A percentile compares a stretch with the other conserved stretches of the same genome.
phyloP scores from a whole-genome alignment of 495 filamentous ascomycete genomes.

The Neohortaea acidophila region DNA sequence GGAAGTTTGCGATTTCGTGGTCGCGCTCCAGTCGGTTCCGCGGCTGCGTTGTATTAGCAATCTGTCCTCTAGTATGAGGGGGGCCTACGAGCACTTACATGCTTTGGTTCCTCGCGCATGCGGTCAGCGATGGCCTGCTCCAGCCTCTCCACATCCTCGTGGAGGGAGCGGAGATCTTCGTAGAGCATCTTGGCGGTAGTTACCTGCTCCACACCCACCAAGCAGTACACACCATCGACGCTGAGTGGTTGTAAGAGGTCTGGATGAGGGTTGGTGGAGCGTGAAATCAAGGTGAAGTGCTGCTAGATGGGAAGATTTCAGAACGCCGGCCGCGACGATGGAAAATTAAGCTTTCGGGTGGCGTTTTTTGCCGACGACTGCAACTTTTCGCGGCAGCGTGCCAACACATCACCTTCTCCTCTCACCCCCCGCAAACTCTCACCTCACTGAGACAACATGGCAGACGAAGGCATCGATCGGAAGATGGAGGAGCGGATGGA shows the following conservation, averaged over 20 bases:
- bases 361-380: neutral
- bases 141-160: conserved; percentile 88
- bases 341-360: too few relatives aligned
- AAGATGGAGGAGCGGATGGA: conserved; percentile 93
- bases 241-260: too few relatives aligned
- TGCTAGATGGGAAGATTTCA: too few relatives aligned
- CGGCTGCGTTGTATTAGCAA: conserved; percentile 42
- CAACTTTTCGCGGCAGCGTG: neutral
- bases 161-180: conserved; percentile 82
- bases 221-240: too few relatives aligned
- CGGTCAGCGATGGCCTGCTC: conserved; percentile 89
- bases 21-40: conserved; percentile 74
- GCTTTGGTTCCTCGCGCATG: conserved; percentile 70
- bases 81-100: conserved; percentile 39
- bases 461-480: conserved; percentile 76
- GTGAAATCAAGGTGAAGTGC: too few relatives aligned
- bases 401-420: too few relatives aligned
- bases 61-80: conserved; percentile 4
- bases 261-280: too few relatives aligned
- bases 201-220: too few relatives aligned
- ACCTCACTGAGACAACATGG: conserved; percentile 57
- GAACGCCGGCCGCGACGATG: too few relatives aligned
- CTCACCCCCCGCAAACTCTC: too few relatives aligned
- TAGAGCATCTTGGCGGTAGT: conserved; percentile 68
- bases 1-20: conserved; percentile 77